Evolutionary conservation across 1,284 basidiomycete genomes (phyloP), one percentile per base, ranked within the genome.

Genomic region (Austroboletus niveus): DNA sequence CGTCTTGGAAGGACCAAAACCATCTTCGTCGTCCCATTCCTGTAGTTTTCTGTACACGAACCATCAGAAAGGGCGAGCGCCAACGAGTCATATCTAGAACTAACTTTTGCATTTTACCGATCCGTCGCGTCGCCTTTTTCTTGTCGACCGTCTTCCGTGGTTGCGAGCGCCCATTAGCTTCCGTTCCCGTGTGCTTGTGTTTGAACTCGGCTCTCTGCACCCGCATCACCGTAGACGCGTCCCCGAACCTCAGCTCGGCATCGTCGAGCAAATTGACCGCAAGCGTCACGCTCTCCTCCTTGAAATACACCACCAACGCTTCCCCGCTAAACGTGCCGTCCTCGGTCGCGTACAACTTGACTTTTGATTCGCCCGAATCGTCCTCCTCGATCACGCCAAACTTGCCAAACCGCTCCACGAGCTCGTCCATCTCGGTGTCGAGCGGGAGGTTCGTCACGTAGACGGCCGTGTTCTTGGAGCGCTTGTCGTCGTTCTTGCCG

Each of bases 251-350:
- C 53, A 99, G 73, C 68, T 95, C 93, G 1, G 92, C 93, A 56
- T 98, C 96, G 68, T 98, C 95, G 53, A 99, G 76, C 55, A 99
- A 77, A 56, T 79, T 89, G 50, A 94, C 72, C 3, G 95, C 96
- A 48, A 99, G 77, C 11, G 78, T 74, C 15, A 99, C 97, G 30
- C 91, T 94, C 56, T 95, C 96, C 65, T 96, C 93, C 69, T 98
- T 98, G 78, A 98, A 97, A 70, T 92, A 99, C 43, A 98, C 94
- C 52, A 99, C 87, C 56, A 99, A 74, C 1, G 96, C 96, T 59
- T 99, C 96, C 32, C 97, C 96, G 62, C 85, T 97, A 71, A 98
- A 98, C 32, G 78, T 72, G n/a, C 94, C 94, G 55, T 92, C 86
- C 3, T 92, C 92, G 56, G 84, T 85, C 49, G 89, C 86, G 70